These are phyloP conservation scores for Citrullus colocynthis DNA, from an alignment of 306 rosid species.

Conservation along the genomic window DNA sequence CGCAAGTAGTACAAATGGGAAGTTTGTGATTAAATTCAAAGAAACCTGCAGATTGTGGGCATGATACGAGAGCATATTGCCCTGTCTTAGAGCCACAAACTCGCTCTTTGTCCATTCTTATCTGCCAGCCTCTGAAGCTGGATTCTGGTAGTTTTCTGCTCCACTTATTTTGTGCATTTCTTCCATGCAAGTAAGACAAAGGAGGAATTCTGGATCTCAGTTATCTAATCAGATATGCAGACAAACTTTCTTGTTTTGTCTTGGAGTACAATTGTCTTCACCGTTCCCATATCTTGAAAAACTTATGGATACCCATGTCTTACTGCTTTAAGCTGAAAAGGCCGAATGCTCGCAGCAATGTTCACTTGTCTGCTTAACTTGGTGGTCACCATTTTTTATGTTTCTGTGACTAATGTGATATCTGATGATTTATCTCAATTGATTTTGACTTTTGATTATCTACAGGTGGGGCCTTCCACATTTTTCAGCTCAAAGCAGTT, in stretches of 20 bases:
- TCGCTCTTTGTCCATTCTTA: not conserved
- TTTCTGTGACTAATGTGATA: not conserved
- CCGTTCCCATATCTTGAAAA: not conserved
- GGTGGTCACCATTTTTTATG: not conserved
- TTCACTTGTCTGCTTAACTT: not conserved
- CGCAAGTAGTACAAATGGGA: not conserved
- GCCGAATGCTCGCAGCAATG: not conserved
- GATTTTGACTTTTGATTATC: constrained; percentile 15
- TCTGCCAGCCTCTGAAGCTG: not conserved
- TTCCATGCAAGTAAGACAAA: not conserved
- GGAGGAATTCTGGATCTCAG: not conserved
- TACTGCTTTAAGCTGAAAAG: not conserved
- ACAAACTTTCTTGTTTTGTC: not conserved
- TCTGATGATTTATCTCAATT: not conserved
- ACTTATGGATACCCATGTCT: not conserved
- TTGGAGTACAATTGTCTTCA: not conserved
- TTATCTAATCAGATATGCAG: not conserved
- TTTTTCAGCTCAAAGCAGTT: constrained; percentile 93
- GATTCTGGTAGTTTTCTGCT: not conserved
- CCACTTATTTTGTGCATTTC: not conserved
- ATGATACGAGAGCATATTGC: not conserved
- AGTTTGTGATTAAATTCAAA: not conserved
- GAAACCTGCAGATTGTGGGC: not conserved
- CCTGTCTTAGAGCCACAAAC: not conserved
- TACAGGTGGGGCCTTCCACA: constrained; percentile 96